phyloP scores from a whole-genome alignment of 2,329 filamentous ascomycete genomes.

The Coniochaeta sp. region DNA sequence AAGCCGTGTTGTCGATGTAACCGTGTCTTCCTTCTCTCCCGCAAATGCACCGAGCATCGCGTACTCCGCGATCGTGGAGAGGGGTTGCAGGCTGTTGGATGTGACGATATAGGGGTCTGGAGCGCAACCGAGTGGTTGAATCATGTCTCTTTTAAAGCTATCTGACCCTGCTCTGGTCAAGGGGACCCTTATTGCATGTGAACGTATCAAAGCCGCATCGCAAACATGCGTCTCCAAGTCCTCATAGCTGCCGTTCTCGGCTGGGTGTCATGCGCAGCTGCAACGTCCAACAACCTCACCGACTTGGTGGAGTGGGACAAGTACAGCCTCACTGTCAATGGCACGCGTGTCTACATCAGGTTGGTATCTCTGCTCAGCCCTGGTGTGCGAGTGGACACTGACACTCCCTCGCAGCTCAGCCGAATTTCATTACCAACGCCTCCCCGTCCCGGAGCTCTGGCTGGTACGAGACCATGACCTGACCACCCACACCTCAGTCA shows the following conservation, averaged over 20 bases:
- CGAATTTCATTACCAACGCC: conserved; percentile 46
- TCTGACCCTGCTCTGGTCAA: neutral
- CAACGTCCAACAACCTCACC: conserved; percentile 32
- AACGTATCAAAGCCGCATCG: neutral
- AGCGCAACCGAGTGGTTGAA: neutral
- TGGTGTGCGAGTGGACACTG: conserved; percentile 3
- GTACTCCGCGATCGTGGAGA: neutral
- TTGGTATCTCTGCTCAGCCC: conserved; percentile 10
- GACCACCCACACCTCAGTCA: neutral
- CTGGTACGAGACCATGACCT: conserved; percentile 15
- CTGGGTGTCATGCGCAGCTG: conserved; percentile 6
- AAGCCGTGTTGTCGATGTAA: neutral
- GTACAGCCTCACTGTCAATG: conserved; percentile 42
- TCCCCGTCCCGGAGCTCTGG: conserved; percentile 48
- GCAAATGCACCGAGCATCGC: neutral
- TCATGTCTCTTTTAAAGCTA: too few relatives aligned
- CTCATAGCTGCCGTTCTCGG: neutral
- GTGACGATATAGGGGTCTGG: neutral
- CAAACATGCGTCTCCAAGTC: neutral
- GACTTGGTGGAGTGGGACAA: conserved; percentile 43
- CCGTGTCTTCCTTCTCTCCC: neutral
- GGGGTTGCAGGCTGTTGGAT: neutral
- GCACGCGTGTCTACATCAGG: conserved; percentile 35
- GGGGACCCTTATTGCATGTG: neutral
- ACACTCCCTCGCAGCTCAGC: conserved; percentile 23